These are phyloP conservation scores for Leccinum incarnatum DNA, from an alignment of 768 basidiomycete genomes.

Conservation along the genomic window DNA sequence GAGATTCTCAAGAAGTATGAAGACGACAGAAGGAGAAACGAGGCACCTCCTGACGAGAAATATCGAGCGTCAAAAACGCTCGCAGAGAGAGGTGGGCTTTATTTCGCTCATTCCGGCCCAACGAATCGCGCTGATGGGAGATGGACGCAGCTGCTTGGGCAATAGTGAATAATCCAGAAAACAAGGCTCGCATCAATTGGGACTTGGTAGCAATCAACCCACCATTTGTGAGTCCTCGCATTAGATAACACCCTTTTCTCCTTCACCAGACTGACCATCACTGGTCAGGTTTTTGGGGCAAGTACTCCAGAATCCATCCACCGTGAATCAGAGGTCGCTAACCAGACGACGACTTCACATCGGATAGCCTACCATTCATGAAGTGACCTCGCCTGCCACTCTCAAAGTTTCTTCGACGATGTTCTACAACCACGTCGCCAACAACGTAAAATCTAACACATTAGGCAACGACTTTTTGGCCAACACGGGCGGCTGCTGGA, in stretches of 20 bases:
- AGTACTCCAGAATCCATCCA: background rate
- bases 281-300: background rate
- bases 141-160: slow-evolving; percentile 46
- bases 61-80: slow-evolving; percentile 65
- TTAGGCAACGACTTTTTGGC: background rate
- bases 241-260: too few relatives aligned
- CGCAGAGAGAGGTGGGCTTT: slow-evolving; percentile 51
- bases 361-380: background rate
- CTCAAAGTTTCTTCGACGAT: background rate
- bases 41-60: slow-evolving; percentile 35
- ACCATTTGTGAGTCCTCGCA: slow-evolving; percentile 30
- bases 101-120: background rate
- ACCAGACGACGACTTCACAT: background rate
- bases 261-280: background rate
- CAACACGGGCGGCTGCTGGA: background rate
- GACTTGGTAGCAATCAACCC: slow-evolving; percentile 42
- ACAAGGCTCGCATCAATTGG: slow-evolving; percentile 34
- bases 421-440: background rate
- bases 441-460: background rate
- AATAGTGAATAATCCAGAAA: slow-evolving; percentile 31
- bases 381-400: background rate
- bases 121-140: background rate
- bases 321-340: background rate
- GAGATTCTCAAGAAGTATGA: slow-evolving; percentile 44
- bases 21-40: slow-evolving; percentile 42